Base-by-base conservation (phyloP, 805 yeast species). In the Yamadazyma ubonensis region DNA sequence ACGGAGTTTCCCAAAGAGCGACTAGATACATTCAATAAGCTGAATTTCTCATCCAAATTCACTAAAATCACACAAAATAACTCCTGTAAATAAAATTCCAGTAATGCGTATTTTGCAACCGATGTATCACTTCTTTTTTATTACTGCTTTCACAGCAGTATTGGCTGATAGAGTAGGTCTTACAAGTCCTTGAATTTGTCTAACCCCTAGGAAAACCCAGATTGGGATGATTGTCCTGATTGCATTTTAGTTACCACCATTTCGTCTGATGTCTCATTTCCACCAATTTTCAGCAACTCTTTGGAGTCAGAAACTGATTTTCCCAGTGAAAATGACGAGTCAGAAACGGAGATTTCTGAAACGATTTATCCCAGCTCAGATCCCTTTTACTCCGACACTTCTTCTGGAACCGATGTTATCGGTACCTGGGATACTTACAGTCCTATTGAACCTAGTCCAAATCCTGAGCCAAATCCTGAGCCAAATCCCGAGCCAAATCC, bases 131-230 rank as follows among this genome's bases (percentile, higher is more conserved):
- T 29, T 29, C 10, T 36, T 36, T n/a, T 9, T 36, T 21, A 6
- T 32, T 12, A 19, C 31, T 31, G 43, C 30, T n/a, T 31, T 6
- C 12, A 30, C 39, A 6, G 36, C 32, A 4, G 26, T 23, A 4
- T 23, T 23, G 8, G 26, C 26, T 10, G 38, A 41, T 18, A 41
- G 44, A 41, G 44, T 41, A 41, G n/a, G 44, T 36, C 7, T n/a
- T 33, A 28, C 33, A 4, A 3, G 16, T 27, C 12, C 12, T 6
- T 12, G 5, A 3, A 5, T 11, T n/a, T 15, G 38, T 31, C 40
- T 41, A 44, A 41, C 39, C 10, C 19, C 3, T 31, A 46, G 50
- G 16, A 29, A 16, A 46, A 46, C 31, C 42, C 50, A 6, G 50
- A 32, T 14, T 46, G 41, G 15, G 44, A 43, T 12, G 25, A 39